Percentiles rank a stretch among this genome's conserved stretches.
Conservation (phyloP, 139 green algal genomes). For the Tetradesmus obliquus region DNA sequence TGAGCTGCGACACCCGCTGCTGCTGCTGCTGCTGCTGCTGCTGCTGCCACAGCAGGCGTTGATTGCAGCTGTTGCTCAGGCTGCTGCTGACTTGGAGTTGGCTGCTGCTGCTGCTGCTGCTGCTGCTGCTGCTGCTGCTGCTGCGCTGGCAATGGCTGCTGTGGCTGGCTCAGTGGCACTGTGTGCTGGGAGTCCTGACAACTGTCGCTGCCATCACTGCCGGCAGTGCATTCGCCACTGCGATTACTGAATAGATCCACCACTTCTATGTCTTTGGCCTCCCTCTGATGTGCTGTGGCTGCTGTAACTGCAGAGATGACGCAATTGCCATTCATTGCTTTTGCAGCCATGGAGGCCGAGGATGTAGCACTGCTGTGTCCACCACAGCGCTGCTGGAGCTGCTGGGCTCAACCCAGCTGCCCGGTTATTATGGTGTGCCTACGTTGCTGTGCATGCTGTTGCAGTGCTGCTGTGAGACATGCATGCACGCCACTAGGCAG, state of each 20-base stretch:
- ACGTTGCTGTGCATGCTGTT: too few species aligned
- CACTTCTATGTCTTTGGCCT: background rate
- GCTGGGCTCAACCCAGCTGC: too few species aligned
- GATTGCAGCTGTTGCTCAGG: background rate
- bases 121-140: background rate
- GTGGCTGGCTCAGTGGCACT: background rate
- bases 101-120: background rate
- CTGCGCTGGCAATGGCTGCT: background rate
- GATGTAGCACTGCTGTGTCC: too few species aligned
- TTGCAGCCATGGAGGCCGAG: background rate
- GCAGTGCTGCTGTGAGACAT: too few species aligned
- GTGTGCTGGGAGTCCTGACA: background rate
- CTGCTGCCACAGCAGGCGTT: background rate
- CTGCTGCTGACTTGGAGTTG: background rate
- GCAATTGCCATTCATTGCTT: background rate
- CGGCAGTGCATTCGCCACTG: background rate
- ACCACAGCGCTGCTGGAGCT: too few species aligned
- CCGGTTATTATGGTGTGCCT: too few species aligned
- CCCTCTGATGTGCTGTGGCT: background rate
- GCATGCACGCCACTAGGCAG: too few species aligned
- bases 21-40: background rate
- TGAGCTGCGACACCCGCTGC: background rate
- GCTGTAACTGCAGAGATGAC: background rate
- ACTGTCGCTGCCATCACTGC: background rate
- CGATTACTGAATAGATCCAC: background rate